These are phyloP conservation scores for Syzygium jambos DNA, from an alignment of 345 rosid genomes.

Conservation along the genomic window DNA sequence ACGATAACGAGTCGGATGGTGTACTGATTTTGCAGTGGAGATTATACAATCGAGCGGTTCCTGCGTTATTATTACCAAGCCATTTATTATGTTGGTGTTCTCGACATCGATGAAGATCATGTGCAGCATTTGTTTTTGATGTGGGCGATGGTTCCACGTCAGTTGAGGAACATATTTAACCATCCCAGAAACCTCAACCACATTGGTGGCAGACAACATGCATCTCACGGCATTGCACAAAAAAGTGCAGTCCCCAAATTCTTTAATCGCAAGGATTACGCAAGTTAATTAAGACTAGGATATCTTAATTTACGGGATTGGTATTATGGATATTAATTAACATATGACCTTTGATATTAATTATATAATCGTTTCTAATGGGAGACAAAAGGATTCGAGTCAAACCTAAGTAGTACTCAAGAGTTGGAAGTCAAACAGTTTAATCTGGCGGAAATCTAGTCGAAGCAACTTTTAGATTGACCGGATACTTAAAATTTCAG, in stretches of 20 bases:
- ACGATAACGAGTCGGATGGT: neutral
- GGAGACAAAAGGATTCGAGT: neutral
- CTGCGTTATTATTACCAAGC: too few relatives aligned
- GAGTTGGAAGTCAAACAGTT: neutral
- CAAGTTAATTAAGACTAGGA: neutral
- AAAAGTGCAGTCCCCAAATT: neutral
- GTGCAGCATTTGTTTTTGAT: neutral
- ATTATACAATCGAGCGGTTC: neutral
- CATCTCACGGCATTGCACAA: neutral
- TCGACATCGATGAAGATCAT: neutral
- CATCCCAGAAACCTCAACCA: neutral
- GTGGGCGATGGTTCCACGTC: neutral
- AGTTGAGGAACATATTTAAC: neutral
- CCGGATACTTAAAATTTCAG: neutral
- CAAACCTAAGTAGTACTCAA: neutral
- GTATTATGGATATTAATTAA: neutral
- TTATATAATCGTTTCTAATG: neutral
- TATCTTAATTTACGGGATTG: neutral
- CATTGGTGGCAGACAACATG: neutral
- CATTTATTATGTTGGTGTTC: neutral
- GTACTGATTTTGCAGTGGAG: neutral
- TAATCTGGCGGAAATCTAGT: neutral
- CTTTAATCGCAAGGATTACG: neutral
- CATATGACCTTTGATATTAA: neutral
- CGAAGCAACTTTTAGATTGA: neutral